Conservation (phyloP, 2,329 filamentous ascomycete species). For the Dothideomycetes sp. region DNA sequence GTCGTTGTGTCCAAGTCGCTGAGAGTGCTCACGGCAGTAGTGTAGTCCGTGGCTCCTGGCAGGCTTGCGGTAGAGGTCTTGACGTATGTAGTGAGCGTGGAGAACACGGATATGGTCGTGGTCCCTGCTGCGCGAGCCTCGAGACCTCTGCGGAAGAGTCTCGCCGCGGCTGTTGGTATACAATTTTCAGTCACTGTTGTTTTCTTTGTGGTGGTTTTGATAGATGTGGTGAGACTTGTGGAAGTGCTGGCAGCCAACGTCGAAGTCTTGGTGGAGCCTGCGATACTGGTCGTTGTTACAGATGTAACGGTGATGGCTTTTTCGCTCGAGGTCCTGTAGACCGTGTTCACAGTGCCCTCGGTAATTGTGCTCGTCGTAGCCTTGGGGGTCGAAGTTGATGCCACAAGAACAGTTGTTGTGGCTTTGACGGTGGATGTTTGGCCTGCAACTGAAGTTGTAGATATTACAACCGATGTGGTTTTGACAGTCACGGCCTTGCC, state of each 20-base stretch:
- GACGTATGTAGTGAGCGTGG: constrained; percentile 17
- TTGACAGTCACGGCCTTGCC: constrained; percentile 11
- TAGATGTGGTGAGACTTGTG: constrained; percentile 14
- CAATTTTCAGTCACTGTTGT: constrained; percentile 18
- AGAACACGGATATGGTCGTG: constrained; percentile 17
- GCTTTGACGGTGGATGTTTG: constrained; percentile 12
- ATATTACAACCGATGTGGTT: constrained; percentile 9
- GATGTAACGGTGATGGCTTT: constrained; percentile 21
- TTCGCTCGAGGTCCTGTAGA: constrained; percentile 15
- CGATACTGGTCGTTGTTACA: constrained; percentile 12
- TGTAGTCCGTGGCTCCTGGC: constrained; percentile 13
- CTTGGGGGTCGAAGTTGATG: constrained; percentile 14
- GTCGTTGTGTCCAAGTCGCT: constrained; percentile 15
- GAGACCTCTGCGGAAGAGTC: constrained; percentile 11
- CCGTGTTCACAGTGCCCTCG: constrained; percentile 14
- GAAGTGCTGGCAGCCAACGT: constrained; percentile 13
- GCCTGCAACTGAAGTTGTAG: constrained; percentile 12
- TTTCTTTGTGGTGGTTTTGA: constrained; percentile 21
- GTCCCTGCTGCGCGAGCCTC: constrained; percentile 12
- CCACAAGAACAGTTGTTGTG: constrained; percentile 12
- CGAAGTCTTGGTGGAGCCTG: constrained; percentile 16
- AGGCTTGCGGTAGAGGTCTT: constrained; percentile 11
- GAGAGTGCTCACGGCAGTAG: constrained; percentile 15
- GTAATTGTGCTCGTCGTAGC: constrained; percentile 12
- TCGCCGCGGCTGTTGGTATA: constrained; percentile 16